Evolutionary conservation across 2,329 filamentous ascomycete species (phyloP).

Genomic region (Colletotrichum sp.): DNA sequence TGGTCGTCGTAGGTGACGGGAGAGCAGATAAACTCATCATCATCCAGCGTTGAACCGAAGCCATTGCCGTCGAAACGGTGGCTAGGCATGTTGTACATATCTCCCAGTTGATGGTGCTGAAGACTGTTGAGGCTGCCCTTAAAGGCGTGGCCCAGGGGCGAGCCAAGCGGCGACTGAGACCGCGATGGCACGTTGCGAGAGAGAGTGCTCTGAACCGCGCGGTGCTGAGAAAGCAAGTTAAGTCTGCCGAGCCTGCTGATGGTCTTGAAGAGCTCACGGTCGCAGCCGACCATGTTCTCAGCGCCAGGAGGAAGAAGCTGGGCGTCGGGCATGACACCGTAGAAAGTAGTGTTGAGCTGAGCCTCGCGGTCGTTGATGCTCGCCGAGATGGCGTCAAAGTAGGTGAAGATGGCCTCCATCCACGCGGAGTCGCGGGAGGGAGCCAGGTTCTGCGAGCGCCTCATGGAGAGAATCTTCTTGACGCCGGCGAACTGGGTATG

Average conservation of each 20-base stretch:
- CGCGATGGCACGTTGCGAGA: conserved; percentile 28
- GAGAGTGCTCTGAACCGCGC: conserved; percentile 51
- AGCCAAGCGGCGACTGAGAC: conserved; percentile 44
- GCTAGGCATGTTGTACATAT: conserved; percentile 45
- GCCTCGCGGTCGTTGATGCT: conserved; percentile 92
- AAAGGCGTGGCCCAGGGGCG: conserved; percentile 47
- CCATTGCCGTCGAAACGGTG: conserved; percentile 72
- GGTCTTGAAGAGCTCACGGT: conserved; percentile 84
- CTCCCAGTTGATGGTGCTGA: conserved; percentile 30
- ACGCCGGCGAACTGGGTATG: conserved; percentile 93
- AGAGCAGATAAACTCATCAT: conserved; percentile 56
- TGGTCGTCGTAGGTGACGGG: conserved; percentile 61
- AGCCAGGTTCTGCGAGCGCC: conserved; percentile 59
- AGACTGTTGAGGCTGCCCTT: conserved; percentile 35
- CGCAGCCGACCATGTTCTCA: conserved; percentile 88
- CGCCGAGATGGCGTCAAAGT: conserved; percentile 91
- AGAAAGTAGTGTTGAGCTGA: conserved; percentile 73
- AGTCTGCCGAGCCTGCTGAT: conserved; percentile 84
- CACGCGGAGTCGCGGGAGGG: conserved; percentile 76
- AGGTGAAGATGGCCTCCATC: conserved; percentile 93
- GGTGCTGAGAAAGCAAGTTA: conserved; percentile 80
- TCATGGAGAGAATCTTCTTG: conserved; percentile 84
- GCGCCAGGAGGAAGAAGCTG: conserved; percentile 63
- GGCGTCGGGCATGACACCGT: conserved; percentile 56
- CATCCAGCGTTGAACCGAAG: conserved; percentile 60